Conservation (phyloP, 768 basidiomycete species). For the Agrocybe pediades region DNA sequence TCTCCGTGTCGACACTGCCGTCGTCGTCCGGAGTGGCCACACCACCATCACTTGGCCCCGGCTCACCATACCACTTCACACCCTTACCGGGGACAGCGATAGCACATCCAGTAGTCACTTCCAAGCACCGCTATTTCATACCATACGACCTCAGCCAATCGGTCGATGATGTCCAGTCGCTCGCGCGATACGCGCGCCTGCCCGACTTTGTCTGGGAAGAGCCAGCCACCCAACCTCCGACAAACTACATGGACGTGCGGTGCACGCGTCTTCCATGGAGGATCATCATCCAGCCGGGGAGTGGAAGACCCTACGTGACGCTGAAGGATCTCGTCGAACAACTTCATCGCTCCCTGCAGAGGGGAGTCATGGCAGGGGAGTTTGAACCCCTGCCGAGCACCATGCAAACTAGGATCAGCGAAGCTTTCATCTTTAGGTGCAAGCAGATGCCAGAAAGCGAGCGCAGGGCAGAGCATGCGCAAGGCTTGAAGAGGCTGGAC, state of each 20-base stretch:
- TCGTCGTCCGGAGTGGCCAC: conserved; percentile 7
- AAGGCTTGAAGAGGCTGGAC: conserved; percentile 57
- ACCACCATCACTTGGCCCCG: conserved; percentile 13
- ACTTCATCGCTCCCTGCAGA: conserved; percentile 45
- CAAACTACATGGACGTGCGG: conserved; percentile 30
- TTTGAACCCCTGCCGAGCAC: conserved; percentile 34
- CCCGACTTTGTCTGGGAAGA: conserved; percentile 22
- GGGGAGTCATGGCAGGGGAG: conserved; percentile 39
- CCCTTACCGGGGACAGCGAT: conserved; percentile 5
- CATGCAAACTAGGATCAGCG: conserved; percentile 33
- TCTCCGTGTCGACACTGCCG: conserved; percentile 15
- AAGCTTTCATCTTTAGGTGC: conserved; percentile 45
- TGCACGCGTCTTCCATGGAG: conserved; percentile 33
- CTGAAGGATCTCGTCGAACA: conserved; percentile 49
- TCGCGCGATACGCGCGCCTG: conserved; percentile 6
- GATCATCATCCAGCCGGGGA: conserved; percentile 31
- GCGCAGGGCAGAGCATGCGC: conserved; percentile 40
- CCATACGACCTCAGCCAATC: conserved; percentile 17
- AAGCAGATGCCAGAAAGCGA: conserved; percentile 29
- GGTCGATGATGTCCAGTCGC: conserved; percentile 11
- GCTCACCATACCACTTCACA: conserved; percentile 12
- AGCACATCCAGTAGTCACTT: conserved; percentile 1
- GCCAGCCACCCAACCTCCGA: conserved; percentile 36
- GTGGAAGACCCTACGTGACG: conserved; percentile 27
- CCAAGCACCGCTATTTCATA: conserved; percentile 1